A percentile compares a stretch with the other conserved stretches of the same genome.
These are phyloP conservation scores for Xylaria curta DNA, from an alignment of 495 filamentous ascomycete genomes.

Conservation along the genomic window DNA sequence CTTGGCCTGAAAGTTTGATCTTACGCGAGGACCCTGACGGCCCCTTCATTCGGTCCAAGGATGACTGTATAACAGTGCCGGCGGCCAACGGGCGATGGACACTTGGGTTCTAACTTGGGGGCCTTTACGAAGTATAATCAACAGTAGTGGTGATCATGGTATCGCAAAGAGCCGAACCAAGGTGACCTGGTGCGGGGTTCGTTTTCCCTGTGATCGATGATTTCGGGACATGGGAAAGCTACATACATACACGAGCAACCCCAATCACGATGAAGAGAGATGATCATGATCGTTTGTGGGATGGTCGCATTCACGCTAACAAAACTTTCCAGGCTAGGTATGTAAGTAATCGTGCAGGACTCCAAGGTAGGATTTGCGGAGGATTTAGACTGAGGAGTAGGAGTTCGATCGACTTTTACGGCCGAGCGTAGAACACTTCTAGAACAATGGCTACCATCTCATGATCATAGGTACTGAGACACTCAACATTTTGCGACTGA, in stretches of 20 bases:
- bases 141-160: not conserved
- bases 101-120: too few relatives aligned
- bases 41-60: not conserved
- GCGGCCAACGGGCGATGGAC: not conserved
- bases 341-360: slow-evolving; percentile 15
- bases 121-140: not conserved
- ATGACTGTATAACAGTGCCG: not conserved
- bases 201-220: not conserved
- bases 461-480: not conserved
- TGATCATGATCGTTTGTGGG: not conserved
- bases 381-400: not conserved
- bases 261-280: slow-evolving; percentile 6
- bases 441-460: not conserved
- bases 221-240: not conserved
- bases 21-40: not conserved
- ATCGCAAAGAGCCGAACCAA: not conserved
- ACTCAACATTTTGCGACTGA: not conserved
- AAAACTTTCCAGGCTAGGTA: slow-evolving; percentile 5
- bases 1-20: not conserved
- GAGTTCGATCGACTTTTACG: not conserved
- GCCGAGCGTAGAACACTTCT: not conserved
- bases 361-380: slow-evolving; percentile 8
- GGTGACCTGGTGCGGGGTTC: not conserved
- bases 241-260: not conserved
- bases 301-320: not conserved